A percentile compares a stretch with the other conserved stretches of the same genome.
Evolutionary conservation across 805 yeast species (phyloP).

Genomic region (Cyberlindnera bimundalis): DNA sequence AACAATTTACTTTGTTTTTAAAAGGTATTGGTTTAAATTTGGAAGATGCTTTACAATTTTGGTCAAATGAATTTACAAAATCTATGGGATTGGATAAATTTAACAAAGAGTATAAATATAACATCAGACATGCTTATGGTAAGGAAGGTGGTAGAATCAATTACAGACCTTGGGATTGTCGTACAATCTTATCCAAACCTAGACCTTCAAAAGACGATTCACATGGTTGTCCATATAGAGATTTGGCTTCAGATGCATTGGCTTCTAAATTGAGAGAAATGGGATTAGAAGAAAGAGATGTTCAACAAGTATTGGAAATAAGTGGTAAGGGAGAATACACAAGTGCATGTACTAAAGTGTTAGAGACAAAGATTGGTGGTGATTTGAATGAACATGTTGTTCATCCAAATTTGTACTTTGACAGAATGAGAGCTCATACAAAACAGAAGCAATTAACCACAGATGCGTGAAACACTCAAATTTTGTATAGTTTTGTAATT

Average conservation of each 20-base stretch:
- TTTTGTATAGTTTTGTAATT: too few species aligned
- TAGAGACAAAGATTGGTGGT: slow-evolving; percentile 64
- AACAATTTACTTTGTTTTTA: slow-evolving; percentile 77
- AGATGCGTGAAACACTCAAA: slow-evolving; percentile 12
- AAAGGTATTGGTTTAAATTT: slow-evolving; percentile 86
- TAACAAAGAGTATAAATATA: slow-evolving; percentile 84
- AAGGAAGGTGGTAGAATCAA: slow-evolving; percentile 85
- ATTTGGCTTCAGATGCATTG: slow-evolving; percentile 62
- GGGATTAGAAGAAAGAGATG: slow-evolving; percentile 60
- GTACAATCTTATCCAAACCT: slow-evolving; percentile 67
- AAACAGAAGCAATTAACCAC: slow-evolving; percentile 12
- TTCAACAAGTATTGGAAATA: slow-evolving; percentile 62
- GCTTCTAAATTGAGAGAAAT: slow-evolving; percentile 51
- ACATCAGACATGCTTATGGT: slow-evolving; percentile 86
- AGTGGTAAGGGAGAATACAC: slow-evolving; percentile 71
- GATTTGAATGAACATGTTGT: slow-evolving; percentile 42
- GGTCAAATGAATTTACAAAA: slow-evolving; percentile 72
- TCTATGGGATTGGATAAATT: slow-evolving; percentile 66
- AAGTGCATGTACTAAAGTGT: slow-evolving; percentile 85
- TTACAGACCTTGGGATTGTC: slow-evolving; percentile 84
- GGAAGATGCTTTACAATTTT: slow-evolving; percentile 85
- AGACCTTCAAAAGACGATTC: slow-evolving; percentile 64
- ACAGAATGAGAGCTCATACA: slow-evolving; percentile 53
- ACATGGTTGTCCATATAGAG: slow-evolving; percentile 94
- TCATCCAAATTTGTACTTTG: slow-evolving; percentile 89